Evolutionary conservation across 805 yeast genomes (phyloP).

Genomic region (Lipomyces spencermartinsiae): DNA sequence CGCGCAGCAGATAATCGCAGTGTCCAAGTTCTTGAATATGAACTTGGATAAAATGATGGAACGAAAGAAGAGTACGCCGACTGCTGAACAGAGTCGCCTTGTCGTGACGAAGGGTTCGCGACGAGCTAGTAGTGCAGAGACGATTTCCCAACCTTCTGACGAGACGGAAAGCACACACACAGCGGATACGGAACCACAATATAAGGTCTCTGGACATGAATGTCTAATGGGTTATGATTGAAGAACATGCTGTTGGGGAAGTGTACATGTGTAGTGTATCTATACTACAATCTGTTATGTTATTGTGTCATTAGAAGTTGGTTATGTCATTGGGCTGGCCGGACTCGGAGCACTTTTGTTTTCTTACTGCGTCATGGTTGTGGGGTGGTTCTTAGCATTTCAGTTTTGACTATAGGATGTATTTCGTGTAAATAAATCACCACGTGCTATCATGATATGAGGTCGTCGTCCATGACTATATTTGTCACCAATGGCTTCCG

Average conservation of each 20-base stretch:
- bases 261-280: not conserved
- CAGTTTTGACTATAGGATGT: not conserved
- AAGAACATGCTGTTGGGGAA: not conserved
- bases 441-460: not conserved
- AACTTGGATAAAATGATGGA: not conserved
- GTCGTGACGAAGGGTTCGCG: not conserved
- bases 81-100: not conserved
- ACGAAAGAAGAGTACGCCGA: not conserved
- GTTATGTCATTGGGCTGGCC: not conserved
- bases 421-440: not conserved
- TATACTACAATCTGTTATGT: not conserved
- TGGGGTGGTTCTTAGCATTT: not conserved
- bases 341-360: not conserved
- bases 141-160: not conserved
- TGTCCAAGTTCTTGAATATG: conserved; percentile 13
- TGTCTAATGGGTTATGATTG: not conserved
- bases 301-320: conserved; percentile 1
- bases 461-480: too few relatives aligned
- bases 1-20: conserved; percentile 25
- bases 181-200: not conserved
- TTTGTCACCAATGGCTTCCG: too few relatives aligned
- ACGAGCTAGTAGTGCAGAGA: not conserved
- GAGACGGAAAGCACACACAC: not conserved
- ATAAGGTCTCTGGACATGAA: not conserved
- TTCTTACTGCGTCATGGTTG: not conserved